Evolutionary conservation across 148 eudicot species (phyloP).

Genomic region (Silene conica): DNA sequence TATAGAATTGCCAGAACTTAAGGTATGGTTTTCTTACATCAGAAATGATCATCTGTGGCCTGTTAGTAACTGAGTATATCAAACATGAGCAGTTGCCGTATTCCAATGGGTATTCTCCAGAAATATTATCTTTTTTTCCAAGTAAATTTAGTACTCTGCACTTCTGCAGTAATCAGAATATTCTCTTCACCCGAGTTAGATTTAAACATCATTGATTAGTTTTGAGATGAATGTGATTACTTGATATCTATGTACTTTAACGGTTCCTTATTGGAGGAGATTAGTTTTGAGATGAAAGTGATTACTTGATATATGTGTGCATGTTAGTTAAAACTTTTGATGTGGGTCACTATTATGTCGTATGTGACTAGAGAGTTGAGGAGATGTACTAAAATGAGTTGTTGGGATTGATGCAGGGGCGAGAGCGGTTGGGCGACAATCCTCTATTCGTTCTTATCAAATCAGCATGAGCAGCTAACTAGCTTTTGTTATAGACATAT

Average conservation of each 20-base stretch:
- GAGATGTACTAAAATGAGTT: neutral
- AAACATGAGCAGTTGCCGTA: slow-evolving; percentile 38
- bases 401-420: slow-evolving; percentile 51
- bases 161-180: neutral
- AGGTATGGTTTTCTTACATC: slow-evolving; percentile 42
- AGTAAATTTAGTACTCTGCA: neutral
- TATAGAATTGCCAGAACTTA: slow-evolving; percentile 77
- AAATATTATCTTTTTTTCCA: slow-evolving; percentile 64
- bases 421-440: slow-evolving; percentile 63
- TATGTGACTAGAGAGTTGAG: neutral
- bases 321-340: neutral
- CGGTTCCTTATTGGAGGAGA: neutral
- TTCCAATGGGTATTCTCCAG: slow-evolving; percentile 85
- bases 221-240: too few species aligned
- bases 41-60: neutral
- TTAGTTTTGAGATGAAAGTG: neutral
- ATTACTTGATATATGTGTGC: neutral
- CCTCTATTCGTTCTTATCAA: slow-evolving; percentile 73
- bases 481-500: neutral
- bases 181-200: too few species aligned
- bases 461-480: slow-evolving; percentile 18
- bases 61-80: too few species aligned
- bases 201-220: too few species aligned
- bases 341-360: neutral
- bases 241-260: too few species aligned